Base-by-base conservation (phyloP, 345 rosid genomes). In the Atalantia buxifolia region DNA sequence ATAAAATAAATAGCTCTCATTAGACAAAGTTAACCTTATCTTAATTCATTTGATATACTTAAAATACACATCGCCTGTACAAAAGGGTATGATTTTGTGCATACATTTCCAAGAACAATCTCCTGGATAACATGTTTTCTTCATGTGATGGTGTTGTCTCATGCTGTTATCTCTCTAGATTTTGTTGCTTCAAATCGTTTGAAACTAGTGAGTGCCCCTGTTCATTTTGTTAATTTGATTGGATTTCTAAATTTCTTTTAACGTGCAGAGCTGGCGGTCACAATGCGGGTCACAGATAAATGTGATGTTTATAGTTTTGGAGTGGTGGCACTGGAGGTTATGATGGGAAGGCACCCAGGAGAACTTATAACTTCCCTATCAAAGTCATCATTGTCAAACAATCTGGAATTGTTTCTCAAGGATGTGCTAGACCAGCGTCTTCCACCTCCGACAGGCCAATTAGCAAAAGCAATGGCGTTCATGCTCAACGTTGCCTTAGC, bases 341-440 rank as follows among this genome's bases (percentile, higher is more conserved):
- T 89, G 90, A 88, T 89, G 90, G 97, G 94, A 72, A 87, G 66
- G 81, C 92, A 92, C 40, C 94, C 92, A 0, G 90, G 94, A 53
- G 91, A 89, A 50, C 83, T 89, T n/a, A 64, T 90, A 33, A 69
- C 81, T 24, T 85, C 88, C 59, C 24, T 81, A 9, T 62, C 74
- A 9, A 22, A 33, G 72, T 2, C 75, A 6, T 31, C 84, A 14
- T 35, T 55, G 53, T 68, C 86, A 1, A 78, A 79, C 16, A 80
- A 71, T 63, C 40, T 74, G 0, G 80, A 83, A 60, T 10, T 89
- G 42, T 67, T 80, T 27, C 64, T 92, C 1, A 86, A 87, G 55
- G 88, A 92, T 35, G 14, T 89, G 67, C 81, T 89, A 45, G 97
- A 92, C 77, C 84, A 78, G n/a, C 74, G 86, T 45, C 86, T 89